phyloP scores from a whole-genome alignment of 306 rosid species.

The Cotoneaster glaucophyllus region DNA sequence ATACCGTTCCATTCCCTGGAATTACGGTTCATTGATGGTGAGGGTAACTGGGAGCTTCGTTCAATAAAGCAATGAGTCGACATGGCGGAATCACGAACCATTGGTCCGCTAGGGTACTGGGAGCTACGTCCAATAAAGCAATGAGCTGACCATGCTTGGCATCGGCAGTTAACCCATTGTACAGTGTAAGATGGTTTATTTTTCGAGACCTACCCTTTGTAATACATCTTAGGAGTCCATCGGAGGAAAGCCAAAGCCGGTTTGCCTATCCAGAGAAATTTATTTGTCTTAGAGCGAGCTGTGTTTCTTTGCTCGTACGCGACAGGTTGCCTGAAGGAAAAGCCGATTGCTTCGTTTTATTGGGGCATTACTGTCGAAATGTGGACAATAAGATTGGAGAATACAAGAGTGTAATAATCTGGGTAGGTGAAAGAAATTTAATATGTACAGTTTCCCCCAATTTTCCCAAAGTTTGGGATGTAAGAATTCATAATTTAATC shows the following conservation, averaged over 20 bases:
- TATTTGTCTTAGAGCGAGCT: background rate
- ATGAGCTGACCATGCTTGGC: constrained; percentile 20
- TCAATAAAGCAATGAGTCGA: constrained; percentile 49
- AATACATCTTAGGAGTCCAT: constrained; percentile 9
- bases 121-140: constrained; percentile 65
- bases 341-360: background rate
- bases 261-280: constrained; percentile 6
- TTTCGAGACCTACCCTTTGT: background rate
- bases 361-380: background rate
- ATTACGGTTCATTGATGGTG: constrained; percentile 88
- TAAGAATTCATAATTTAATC: background rate
- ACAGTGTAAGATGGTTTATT: constrained; percentile 16
- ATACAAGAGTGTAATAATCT: constrained; percentile 10
- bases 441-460: constrained; percentile 5
- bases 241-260: constrained; percentile 14
- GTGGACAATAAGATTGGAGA: constrained; percentile 17
- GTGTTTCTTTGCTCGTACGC: constrained; percentile 7
- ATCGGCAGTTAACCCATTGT: constrained; percentile 12
- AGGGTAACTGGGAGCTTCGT: constrained; percentile 97
- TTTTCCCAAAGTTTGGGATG: constrained; percentile 14
- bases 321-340: constrained; percentile 4
- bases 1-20: constrained; percentile 83
- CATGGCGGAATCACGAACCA: constrained; percentile 53
- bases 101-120: constrained; percentile 85
- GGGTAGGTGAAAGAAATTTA: background rate